A percentile compares a stretch with the other conserved stretches of the same genome.
Evolutionary conservation across 257 asterid species (phyloP).

Genomic region (Schizonepeta tenuifolia): DNA sequence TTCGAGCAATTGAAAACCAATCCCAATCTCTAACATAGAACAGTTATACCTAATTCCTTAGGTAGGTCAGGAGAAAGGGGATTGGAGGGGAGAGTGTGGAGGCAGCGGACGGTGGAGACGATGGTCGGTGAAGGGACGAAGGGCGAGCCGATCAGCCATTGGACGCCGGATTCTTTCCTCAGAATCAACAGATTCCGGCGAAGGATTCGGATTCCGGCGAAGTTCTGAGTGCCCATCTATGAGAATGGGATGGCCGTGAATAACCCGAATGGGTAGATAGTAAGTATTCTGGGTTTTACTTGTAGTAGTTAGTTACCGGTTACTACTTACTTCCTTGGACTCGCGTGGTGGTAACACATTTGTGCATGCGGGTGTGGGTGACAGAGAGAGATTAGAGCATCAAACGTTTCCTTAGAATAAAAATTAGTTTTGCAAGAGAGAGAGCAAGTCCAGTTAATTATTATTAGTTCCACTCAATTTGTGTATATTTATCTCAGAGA

Average conservation of each 20-base stretch:
- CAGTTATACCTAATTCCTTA: slow-evolving; percentile 68
- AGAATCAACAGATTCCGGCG: slow-evolving; percentile 56
- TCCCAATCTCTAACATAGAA: neutral
- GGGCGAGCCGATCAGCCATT: slow-evolving; percentile 82
- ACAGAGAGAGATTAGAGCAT: no score
- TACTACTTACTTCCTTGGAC: slow-evolving; percentile 15
- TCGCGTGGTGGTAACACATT: neutral
- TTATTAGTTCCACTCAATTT: no score
- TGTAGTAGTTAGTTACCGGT: neutral
- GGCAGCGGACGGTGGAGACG: slow-evolving; percentile 78
- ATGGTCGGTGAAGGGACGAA: slow-evolving; percentile 57
- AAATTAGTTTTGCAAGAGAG: no score
- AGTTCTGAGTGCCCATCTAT: slow-evolving; percentile 35
- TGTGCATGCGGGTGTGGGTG: neutral
- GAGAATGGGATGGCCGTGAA: slow-evolving; percentile 28
- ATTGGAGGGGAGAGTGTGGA: slow-evolving; percentile 57
- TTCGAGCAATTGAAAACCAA: slow-evolving; percentile 3
- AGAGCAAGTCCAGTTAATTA: no score
- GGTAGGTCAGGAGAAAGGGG: slow-evolving; percentile 56
- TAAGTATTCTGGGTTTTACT: neutral
- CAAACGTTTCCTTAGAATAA: no score
- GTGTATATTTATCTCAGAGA: no score
- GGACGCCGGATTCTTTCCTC: slow-evolving; percentile 56
- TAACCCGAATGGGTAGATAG: neutral
- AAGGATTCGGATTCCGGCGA: slow-evolving; percentile 48